Percentiles rank a stretch among this genome's conserved stretches.
Evolutionary conservation across 2,329 filamentous ascomycete genomes (phyloP).

Genomic region (Fusarium acutatum): DNA sequence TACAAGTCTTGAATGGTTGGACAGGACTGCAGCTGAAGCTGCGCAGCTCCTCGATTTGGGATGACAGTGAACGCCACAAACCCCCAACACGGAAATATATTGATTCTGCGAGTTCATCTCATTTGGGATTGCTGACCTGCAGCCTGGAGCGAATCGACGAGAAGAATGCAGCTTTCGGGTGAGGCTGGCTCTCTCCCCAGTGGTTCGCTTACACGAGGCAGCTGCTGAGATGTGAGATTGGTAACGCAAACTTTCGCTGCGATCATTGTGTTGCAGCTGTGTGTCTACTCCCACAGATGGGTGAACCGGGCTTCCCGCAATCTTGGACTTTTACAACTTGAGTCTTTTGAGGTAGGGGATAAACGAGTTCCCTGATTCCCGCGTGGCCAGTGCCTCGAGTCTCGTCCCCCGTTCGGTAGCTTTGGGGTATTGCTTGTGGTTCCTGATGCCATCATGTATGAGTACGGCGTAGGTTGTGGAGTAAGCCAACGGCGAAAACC

Average conservation of each 20-base stretch:
- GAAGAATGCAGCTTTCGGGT: slow-evolving; percentile 15
- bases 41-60: slow-evolving; percentile 13
- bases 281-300: background rate
- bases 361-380: slow-evolving; percentile 34
- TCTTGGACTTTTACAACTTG: slow-evolving; percentile 11
- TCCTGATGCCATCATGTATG: slow-evolving; percentile 22
- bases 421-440: slow-evolving; percentile 4
- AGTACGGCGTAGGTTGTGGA: background rate
- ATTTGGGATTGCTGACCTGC: slow-evolving; percentile 26
- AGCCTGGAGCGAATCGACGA: slow-evolving; percentile 23
- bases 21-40: slow-evolving; percentile 14
- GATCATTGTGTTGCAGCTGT: background rate
- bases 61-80: slow-evolving; percentile 9
- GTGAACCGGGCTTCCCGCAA: background rate
- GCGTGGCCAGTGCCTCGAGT: slow-evolving; percentile 34
- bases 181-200: slow-evolving; percentile 14
- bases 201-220: slow-evolving; percentile 13
- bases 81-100: slow-evolving; percentile 15
- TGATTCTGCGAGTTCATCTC: slow-evolving; percentile 27
- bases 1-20: slow-evolving; percentile 22
- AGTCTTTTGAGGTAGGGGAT: slow-evolving; percentile 26
- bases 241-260: background rate
- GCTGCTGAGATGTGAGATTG: slow-evolving; percentile 27
- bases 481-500: slow-evolving; percentile 1
- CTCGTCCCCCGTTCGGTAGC: slow-evolving; percentile 5